These are phyloP conservation scores for Penicillium verrucosum DNA, from an alignment of 2,329 filamentous ascomycete species.

Conservation along the genomic window DNA sequence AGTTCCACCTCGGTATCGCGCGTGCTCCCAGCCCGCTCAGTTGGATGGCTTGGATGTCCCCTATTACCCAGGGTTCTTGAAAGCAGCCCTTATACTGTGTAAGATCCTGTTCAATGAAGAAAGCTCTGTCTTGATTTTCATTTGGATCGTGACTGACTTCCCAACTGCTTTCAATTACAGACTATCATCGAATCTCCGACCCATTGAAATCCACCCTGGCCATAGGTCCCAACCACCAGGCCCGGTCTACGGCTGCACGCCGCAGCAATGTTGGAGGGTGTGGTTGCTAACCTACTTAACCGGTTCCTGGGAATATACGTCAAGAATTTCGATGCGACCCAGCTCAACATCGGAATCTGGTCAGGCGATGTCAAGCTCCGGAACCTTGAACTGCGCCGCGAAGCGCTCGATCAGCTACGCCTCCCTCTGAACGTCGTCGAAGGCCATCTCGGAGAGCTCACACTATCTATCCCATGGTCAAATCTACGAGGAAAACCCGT, in stretches of 20 bases:
- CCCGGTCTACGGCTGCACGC: conserved; percentile 68
- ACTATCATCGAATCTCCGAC: conserved; percentile 9
- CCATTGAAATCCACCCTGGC: conserved; percentile 12
- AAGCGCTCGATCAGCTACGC: conserved; percentile 95
- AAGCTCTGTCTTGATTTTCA: background rate
- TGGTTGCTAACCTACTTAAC: conserved; percentile 96
- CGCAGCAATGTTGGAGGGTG: conserved; percentile 85
- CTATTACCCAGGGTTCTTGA: conserved; percentile 21
- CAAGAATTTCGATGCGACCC: conserved; percentile 96
- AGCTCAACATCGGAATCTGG: conserved; percentile 99
- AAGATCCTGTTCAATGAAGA: background rate
- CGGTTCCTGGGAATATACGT: conserved; percentile 99
- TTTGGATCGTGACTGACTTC: conserved; percentile 8
- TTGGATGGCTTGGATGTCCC: conserved; percentile 30
- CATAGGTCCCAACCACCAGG: conserved; percentile 46
- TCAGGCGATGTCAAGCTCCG: conserved; percentile 94
- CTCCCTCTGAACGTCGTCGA: conserved; percentile 95
- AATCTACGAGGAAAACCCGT: conserved; percentile 93
- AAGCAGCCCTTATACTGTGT: conserved; percentile 14
- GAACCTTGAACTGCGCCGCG: conserved; percentile 85
- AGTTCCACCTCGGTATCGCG: conserved; percentile 29
- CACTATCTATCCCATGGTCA: conserved; percentile 93
- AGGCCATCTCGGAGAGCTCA: conserved; percentile 88
- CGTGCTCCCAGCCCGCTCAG: conserved; percentile 18
- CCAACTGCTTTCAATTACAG: conserved; percentile 9